Percentiles rank a stretch among this genome's conserved stretches.
Evolutionary conservation across 2,329 filamentous ascomycete species (phyloP).

Genomic region (Cordyceps pruinosa): DNA sequence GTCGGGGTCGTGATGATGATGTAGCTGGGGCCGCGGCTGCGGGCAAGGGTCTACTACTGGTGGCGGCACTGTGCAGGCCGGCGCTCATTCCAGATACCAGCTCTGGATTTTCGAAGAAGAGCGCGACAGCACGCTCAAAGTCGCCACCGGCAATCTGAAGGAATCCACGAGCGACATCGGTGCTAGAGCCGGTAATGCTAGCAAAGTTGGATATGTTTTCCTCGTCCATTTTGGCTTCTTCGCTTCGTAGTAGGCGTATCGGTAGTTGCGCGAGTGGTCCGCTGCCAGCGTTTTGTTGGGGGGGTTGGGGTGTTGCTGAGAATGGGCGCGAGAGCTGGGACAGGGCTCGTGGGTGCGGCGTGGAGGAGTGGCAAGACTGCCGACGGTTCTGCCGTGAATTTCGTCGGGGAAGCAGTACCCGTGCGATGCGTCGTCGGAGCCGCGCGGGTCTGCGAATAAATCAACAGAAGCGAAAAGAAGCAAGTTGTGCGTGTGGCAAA

Average conservation of each 20-base stretch:
- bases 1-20: conserved; percentile 16
- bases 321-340: too few species aligned
- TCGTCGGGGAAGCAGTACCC: neutral
- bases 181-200: conserved; percentile 69
- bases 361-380: too few species aligned
- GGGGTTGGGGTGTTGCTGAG: neutral
- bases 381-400: too few species aligned
- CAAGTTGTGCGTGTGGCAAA: neutral
- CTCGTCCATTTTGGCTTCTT: conserved; percentile 31
- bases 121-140: conserved; percentile 75
- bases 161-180: conserved; percentile 72
- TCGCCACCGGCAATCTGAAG: conserved; percentile 79
- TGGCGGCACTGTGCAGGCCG: conserved; percentile 18
- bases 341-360: too few species aligned
- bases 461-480: neutral
- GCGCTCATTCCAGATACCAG: conserved; percentile 37
- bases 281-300: neutral
- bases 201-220: conserved; percentile 72
- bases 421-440: neutral
- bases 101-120: conserved; percentile 86
- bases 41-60: conserved; percentile 18
- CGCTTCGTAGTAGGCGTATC: neutral
- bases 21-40: conserved; percentile 19
- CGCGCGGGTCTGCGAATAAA: neutral
- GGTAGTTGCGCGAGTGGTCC: neutral